Evolutionary conservation across 2,329 filamentous ascomycete genomes (phyloP), one percentile per base, ranked within the genome.

Genomic region (Paradendryphiella salina): DNA sequence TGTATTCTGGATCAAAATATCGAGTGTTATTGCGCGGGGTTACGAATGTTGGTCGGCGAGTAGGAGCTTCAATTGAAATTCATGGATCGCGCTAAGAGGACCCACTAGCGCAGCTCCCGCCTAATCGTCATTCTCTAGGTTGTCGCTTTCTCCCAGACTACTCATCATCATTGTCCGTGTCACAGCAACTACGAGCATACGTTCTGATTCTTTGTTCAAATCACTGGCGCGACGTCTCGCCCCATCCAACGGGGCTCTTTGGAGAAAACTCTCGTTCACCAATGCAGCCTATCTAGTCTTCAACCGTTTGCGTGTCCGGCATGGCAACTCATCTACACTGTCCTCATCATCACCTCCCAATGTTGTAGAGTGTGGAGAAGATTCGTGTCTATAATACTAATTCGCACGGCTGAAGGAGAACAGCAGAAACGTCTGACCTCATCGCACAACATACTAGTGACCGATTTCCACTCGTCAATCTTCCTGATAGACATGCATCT

Each of bases 21-120:
- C 14, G 36, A 35, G 15, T 18, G 28, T 11, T 33, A 3, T 28
- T 44, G 35, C 29, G 51, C 21, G 36, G 46, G 28, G 33, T 37
- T 39, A 29, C 41, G 9, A 46, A 39, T 26, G 51, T 46, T 43
- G 42, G 26, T 35, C 45, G 39, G 21, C 45, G 29, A 46, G 18
- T 21, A 40, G 40, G 40, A 51, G 51, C 47, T 54, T 39, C 6
- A 28, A 37, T 38, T 37, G 46, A 51, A 54, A 52, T 49, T 52
- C 42, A 29, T 51, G 17, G 35, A 28, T 14, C 45, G 31, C 40
- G 46, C 50, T 41, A 53, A 49, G 50, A 50, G 32, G 39, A 23
- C 17, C 38, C 50, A 36, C 50, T 53, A 53, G 50, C 50, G 46
- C 29, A 8, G 31, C 10, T 14, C 28, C 42, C 35, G 26, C 35